These are phyloP conservation scores for Blakeslea trispora DNA, from an alignment of 371 early-diverging fungal genomes.

Conservation along the genomic window DNA sequence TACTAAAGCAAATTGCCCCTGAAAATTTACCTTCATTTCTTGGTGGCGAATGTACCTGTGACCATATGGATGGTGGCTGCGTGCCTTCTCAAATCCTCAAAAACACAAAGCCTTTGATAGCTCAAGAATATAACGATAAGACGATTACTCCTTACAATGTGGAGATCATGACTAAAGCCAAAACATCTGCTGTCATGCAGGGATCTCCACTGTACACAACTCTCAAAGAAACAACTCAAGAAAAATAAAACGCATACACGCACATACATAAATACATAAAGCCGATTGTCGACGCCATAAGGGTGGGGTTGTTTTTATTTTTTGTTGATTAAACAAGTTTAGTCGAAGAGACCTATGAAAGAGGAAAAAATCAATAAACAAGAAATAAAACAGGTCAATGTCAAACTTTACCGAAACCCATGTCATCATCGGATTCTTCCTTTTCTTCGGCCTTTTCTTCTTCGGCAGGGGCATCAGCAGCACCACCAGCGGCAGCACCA, in stretches of 20 bases:
- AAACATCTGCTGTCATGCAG: conserved; percentile 22
- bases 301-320: too few species aligned
- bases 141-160: conserved; percentile 34
- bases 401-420: conserved; percentile 80
- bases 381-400: too few species aligned
- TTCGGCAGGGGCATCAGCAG: conserved; percentile 62
- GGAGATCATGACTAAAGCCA: conserved; percentile 40
- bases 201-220: conserved; percentile 17
- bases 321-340: conserved; percentile 5
- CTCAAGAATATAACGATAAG: conserved; percentile 32
- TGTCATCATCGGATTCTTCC: too few species aligned
- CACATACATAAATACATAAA: too few species aligned
- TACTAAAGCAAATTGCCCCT: conserved; percentile 74
- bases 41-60: conserved; percentile 80
- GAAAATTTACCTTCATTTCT: conserved; percentile 76
- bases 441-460: conserved; percentile 69
- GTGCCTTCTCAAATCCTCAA: conserved; percentile 61
- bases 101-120: conserved; percentile 33
- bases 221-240: too few species aligned
- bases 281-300: too few species aligned
- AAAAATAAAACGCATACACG: background rate
- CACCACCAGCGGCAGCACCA: conserved; percentile 54
- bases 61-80: conserved; percentile 79
- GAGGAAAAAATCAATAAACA: too few species aligned
- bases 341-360: conserved; percentile 17